phyloP scores from a whole-genome alignment of 495 filamentous ascomycete genomes.

The Tuber magnatum region DNA sequence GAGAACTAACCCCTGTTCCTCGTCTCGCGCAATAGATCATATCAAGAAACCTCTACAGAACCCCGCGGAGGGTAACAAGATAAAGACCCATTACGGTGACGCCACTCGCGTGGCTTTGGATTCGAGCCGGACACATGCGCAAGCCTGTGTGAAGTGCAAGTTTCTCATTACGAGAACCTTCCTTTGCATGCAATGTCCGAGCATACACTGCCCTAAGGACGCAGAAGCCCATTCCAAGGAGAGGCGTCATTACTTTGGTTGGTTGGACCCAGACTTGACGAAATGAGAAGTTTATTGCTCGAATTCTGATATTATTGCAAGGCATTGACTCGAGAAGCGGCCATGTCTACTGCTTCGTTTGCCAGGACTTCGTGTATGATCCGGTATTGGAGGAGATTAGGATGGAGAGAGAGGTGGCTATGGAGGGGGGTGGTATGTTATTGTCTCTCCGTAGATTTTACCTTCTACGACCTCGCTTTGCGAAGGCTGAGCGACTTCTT shows the following conservation, averaged over 20 bases:
- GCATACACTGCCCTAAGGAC: constrained; percentile 52
- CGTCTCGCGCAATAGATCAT: constrained; percentile 23
- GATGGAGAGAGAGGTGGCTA: constrained; percentile 44
- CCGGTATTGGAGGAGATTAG: constrained; percentile 68
- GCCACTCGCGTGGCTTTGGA: constrained; percentile 38
- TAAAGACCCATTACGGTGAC: constrained; percentile 17
- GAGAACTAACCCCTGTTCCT: neutral
- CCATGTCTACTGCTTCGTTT: constrained; percentile 72
- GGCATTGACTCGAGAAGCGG: constrained; percentile 77
- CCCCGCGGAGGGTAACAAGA: neutral
- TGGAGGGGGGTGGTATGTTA: constrained; percentile 43
- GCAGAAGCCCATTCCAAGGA: constrained; percentile 52
- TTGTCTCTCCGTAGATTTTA: neutral
- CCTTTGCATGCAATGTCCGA: constrained; percentile 64
- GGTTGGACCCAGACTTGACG: constrained; percentile 23
- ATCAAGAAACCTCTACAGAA: constrained; percentile 20
- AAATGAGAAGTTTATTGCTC: neutral
- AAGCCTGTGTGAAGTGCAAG: constrained; percentile 33
- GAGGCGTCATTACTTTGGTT: constrained; percentile 61
- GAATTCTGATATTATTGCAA: constrained; percentile 41
- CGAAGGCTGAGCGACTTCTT: constrained; percentile 5
- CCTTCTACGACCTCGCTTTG: neutral
- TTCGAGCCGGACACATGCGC: constrained; percentile 24
- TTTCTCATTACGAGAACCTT: constrained; percentile 53
- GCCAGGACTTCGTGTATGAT: constrained; percentile 81